These are phyloP conservation scores for Russula earlei DNA, from an alignment of 768 basidiomycete species.

Conservation along the genomic window DNA sequence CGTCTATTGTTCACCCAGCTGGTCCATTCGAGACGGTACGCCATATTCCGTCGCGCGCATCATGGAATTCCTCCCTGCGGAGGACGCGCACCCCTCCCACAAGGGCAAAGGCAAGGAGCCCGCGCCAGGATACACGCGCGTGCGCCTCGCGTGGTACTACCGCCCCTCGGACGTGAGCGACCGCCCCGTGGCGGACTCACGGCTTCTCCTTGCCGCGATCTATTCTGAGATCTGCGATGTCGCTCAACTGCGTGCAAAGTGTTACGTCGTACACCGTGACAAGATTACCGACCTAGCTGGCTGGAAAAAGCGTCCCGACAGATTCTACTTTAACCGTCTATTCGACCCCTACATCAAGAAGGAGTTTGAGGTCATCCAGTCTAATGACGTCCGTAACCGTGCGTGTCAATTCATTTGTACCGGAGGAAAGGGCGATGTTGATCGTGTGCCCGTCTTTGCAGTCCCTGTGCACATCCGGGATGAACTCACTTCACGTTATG, in stretches of 20 bases:
- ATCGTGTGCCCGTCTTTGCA: constrained; percentile 21
- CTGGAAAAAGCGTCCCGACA: constrained; percentile 90
- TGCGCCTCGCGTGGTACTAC: constrained; percentile 93
- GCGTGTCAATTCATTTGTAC: constrained; percentile 27
- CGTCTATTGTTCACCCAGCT: constrained; percentile 92
- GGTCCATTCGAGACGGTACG: constrained; percentile 86
- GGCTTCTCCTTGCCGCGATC: constrained; percentile 89
- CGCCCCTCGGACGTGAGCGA: constrained; percentile 93
- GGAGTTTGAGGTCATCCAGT: constrained; percentile 92
- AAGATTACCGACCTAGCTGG: constrained; percentile 87
- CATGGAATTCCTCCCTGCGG: constrained; percentile 89
- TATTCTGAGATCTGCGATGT: constrained; percentile 95
- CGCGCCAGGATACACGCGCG: constrained; percentile 60
- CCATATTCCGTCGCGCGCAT: constrained; percentile 94
- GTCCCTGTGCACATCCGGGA: constrained; percentile 78
- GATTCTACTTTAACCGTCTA: constrained; percentile 92
- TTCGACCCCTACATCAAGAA: constrained; percentile 98
- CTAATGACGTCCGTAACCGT: constrained; percentile 84
- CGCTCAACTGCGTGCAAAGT: constrained; percentile 84
- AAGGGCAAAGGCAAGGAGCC: constrained; percentile 59
- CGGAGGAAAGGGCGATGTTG: not conserved
- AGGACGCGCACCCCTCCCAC: constrained; percentile 38
- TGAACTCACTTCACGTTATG: constrained; percentile 71
- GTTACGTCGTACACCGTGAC: constrained; percentile 91
- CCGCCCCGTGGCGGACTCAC: constrained; percentile 82